These are phyloP conservation scores for Manihot esculenta DNA, from an alignment of 441 rosid genomes.

Conservation along the genomic window DNA sequence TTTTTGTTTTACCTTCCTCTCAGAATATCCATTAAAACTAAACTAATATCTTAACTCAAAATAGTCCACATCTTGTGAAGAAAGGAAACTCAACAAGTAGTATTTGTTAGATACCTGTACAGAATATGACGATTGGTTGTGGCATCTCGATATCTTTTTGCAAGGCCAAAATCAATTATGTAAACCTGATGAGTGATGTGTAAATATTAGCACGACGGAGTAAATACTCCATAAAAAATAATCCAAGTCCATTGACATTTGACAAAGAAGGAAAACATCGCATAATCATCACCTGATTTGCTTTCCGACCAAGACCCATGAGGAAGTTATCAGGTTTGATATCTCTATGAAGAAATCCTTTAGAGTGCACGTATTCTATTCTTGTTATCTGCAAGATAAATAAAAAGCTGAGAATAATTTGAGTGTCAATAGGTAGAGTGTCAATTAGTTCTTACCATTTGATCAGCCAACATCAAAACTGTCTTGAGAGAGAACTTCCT, in stretches of 20 bases:
- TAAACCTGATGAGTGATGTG: slow-evolving; percentile 54
- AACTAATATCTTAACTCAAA: not conserved
- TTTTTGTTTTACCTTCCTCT: too few relatives aligned
- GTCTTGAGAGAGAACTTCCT: slow-evolving; percentile 63
- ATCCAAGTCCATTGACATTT: not conserved
- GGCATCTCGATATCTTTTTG: slow-evolving; percentile 58
- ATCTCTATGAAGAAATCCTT: slow-evolving; percentile 90
- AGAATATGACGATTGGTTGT: slow-evolving; percentile 58
- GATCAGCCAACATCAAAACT: slow-evolving; percentile 65
- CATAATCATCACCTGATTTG: slow-evolving; percentile 64
- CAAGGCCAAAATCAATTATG: slow-evolving; percentile 65
- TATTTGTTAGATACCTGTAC: slow-evolving; percentile 40
- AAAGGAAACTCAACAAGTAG: not conserved
- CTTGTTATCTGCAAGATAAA: slow-evolving; percentile 59
- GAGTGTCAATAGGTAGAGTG: not conserved
- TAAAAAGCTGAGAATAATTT: not conserved
- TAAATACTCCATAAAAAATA: not conserved
- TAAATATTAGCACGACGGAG: slow-evolving; percentile 15
- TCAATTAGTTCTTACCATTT: slow-evolving; percentile 39
- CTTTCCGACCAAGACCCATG: slow-evolving; percentile 93
- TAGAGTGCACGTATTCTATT: slow-evolving; percentile 82
- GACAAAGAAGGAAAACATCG: not conserved
- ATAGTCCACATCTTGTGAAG: not conserved
- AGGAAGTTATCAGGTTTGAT: slow-evolving; percentile 96
- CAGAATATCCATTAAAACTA: not conserved